These are phyloP conservation scores for Moesziomyces parantarcticus DNA, from an alignment of 1,284 basidiomycete genomes.

Conservation along the genomic window DNA sequence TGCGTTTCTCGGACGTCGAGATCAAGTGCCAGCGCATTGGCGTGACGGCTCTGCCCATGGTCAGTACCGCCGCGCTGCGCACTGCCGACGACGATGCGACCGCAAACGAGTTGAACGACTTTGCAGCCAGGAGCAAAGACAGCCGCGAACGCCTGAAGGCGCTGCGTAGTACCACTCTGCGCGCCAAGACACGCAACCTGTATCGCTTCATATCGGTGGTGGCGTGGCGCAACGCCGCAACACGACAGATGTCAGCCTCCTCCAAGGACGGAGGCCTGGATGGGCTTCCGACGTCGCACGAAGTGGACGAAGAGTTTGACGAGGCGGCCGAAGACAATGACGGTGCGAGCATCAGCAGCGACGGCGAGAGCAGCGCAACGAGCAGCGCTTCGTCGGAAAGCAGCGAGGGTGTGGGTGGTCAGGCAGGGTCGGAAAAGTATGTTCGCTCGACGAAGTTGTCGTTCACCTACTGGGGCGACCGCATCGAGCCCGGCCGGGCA, in stretches of 20 bases:
- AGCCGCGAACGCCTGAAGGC: conserved; percentile 59
- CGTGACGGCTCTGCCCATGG: conserved; percentile 85
- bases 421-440: conserved; percentile 43
- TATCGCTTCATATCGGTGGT: conserved; percentile 59
- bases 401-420: conserved; percentile 44
- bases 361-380: conserved; percentile 18
- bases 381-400: conserved; percentile 29
- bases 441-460: conserved; percentile 57
- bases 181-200: conserved; percentile 59
- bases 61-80: conserved; percentile 71
- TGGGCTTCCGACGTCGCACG: conserved; percentile 41
- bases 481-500: conserved; percentile 43
- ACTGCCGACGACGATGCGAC: conserved; percentile 4
- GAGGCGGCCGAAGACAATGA: conserved; percentile 31
- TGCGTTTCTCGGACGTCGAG: conserved; percentile 94
- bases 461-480: conserved; percentile 59
- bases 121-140: conserved; percentile 54
- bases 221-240: conserved; percentile 44
- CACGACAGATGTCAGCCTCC: conserved; percentile 1
- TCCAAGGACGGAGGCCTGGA: conserved; percentile 15
- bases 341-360: conserved; percentile 24
- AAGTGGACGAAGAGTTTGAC: conserved; percentile 50
- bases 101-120: conserved; percentile 26
- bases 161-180: conserved; percentile 53
- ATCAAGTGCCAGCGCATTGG: conserved; percentile 89